Percentiles rank a stretch among this genome's conserved stretches.
Conservation (phyloP, 345 rosid species). For the Bruguiera gymnorhiza region DNA sequence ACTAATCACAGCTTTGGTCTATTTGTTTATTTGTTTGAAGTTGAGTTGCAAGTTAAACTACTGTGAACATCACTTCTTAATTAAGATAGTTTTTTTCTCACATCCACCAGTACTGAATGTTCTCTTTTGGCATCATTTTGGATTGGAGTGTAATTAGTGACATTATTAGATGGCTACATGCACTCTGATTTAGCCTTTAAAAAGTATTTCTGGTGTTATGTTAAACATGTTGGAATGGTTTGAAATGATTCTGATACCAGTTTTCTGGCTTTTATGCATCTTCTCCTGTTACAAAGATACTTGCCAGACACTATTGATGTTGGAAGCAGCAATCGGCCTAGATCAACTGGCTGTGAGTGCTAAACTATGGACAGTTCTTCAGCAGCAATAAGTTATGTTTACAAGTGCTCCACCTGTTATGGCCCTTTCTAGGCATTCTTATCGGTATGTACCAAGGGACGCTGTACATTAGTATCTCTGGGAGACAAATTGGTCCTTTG, state of each 20-base stretch:
- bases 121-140: background rate
- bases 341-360: constrained; percentile 65
- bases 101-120: background rate
- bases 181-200: too few species aligned
- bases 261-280: background rate
- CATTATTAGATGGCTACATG: background rate
- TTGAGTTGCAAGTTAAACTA: background rate
- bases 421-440: constrained; percentile 14
- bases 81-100: background rate
- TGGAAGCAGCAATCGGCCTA: constrained; percentile 49
- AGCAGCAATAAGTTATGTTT: constrained; percentile 16
- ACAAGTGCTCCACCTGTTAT: constrained; percentile 19
- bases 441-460: constrained; percentile 15
- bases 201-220: too few species aligned
- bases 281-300: constrained; percentile 39
- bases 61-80: background rate
- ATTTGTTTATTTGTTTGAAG: background rate
- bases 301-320: constrained; percentile 75
- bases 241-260: constrained; percentile 13
- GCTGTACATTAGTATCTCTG: constrained; percentile 41
- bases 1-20: background rate
- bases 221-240: background rate
- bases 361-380: constrained; percentile 18
- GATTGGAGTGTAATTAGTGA: background rate
- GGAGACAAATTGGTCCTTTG: constrained; percentile 18